A percentile compares a stretch with the other conserved stretches of the same genome.
phyloP scores from a whole-genome alignment of 2,329 filamentous ascomycete species.

The Penicillium sp. region DNA sequence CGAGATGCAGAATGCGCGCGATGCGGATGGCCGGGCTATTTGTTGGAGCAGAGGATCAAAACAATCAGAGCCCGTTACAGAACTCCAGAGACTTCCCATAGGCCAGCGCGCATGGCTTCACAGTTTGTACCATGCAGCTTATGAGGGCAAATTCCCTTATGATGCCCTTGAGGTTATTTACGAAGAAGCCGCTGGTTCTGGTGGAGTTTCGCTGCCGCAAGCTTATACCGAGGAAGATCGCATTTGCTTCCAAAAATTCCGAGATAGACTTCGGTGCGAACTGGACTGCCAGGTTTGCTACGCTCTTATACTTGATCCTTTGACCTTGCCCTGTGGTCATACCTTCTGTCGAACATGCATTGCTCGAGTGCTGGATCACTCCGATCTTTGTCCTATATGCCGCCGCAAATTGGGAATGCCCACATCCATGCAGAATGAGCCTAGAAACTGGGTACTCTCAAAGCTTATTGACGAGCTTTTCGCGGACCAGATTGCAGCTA shows the following conservation, averaged over 20 bases:
- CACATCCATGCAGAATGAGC: slow-evolving; percentile 50
- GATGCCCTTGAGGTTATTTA: slow-evolving; percentile 58
- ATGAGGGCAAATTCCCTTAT: slow-evolving; percentile 60
- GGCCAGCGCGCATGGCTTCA: slow-evolving; percentile 44
- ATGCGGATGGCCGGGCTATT: slow-evolving; percentile 34
- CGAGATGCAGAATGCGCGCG: neutral
- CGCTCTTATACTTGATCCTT: slow-evolving; percentile 73
- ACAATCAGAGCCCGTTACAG: slow-evolving; percentile 3
- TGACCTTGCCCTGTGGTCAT: slow-evolving; percentile 84
- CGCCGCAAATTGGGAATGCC: slow-evolving; percentile 63
- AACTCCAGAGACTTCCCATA: slow-evolving; percentile 7
- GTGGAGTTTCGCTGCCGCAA: neutral
- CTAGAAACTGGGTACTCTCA: slow-evolving; percentile 64
- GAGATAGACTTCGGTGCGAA: slow-evolving; percentile 65
- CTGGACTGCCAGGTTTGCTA: slow-evolving; percentile 91
- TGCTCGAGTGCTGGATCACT: slow-evolving; percentile 73
- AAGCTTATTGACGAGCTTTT: slow-evolving; percentile 69
- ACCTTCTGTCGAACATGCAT: slow-evolving; percentile 85
- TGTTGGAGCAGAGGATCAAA: slow-evolving; percentile 24
- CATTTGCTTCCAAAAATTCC: slow-evolving; percentile 54
- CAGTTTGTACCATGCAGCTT: slow-evolving; percentile 67
- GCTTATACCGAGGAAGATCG: slow-evolving; percentile 9
- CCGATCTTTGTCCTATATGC: slow-evolving; percentile 77
- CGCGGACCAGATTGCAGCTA: slow-evolving; percentile 62
- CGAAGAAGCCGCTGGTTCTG: slow-evolving; percentile 11